Percentiles rank a stretch among this genome's conserved stretches.
phyloP scores from a whole-genome alignment of 257 asterid species.

The Ligustrum vulgare region DNA sequence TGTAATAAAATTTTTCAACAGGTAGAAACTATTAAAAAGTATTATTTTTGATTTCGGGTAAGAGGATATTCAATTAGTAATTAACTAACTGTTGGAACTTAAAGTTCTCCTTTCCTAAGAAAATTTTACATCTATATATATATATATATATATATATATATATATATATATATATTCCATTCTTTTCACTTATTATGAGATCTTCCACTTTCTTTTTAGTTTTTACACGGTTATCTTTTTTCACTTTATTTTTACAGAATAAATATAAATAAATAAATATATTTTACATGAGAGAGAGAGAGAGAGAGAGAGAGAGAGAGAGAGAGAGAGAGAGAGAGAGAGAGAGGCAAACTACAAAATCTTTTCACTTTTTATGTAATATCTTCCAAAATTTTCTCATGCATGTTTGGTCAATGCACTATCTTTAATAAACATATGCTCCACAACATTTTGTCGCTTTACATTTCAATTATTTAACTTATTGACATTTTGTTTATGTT shows the following conservation, averaged over 20 bases:
- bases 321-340: too few relatives aligned
- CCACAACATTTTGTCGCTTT: background rate
- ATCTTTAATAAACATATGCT: constrained; percentile 27
- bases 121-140: background rate
- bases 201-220: background rate
- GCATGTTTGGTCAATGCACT: constrained; percentile 24
- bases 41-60: too few relatives aligned
- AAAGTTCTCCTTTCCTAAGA: background rate
- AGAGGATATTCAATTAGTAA: background rate
- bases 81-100: too few relatives aligned
- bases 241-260: background rate
- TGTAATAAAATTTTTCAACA: too few relatives aligned
- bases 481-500: background rate
- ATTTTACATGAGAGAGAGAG: background rate
- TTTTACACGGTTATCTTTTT: background rate
- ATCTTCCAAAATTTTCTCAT: constrained; percentile 3
- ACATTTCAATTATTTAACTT: background rate
- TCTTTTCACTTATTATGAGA: background rate
- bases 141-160: too few relatives aligned
- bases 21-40: too few relatives aligned
- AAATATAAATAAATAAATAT: background rate
- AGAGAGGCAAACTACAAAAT: background rate
- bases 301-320: background rate
- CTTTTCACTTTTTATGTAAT: background rate
- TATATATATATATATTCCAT: background rate